These are phyloP conservation scores for Fusarium anthophilum DNA, from an alignment of 2,329 filamentous ascomycete species.

Conservation along the genomic window DNA sequence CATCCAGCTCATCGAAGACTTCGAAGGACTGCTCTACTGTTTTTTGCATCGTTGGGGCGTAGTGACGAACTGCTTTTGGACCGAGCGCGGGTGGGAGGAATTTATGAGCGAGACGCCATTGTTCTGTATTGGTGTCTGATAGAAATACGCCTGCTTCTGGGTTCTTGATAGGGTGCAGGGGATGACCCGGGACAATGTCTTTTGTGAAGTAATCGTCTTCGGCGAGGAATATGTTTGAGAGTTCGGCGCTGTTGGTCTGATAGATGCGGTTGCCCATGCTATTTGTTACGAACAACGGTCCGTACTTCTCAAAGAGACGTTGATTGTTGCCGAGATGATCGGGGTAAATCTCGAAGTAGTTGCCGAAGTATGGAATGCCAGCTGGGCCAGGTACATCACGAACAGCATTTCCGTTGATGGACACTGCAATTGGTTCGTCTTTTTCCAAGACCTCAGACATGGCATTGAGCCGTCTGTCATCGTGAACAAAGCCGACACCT, in stretches of 20 bases:
- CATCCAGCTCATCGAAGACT: constrained; percentile 62
- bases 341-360: constrained; percentile 64
- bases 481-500: constrained; percentile 51
- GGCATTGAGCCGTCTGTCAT: constrained; percentile 39
- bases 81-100: constrained; percentile 67
- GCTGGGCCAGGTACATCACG: constrained; percentile 60
- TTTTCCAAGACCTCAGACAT: constrained; percentile 48
- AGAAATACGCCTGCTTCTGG: constrained; percentile 55
- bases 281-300: constrained; percentile 60
- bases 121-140: constrained; percentile 60
- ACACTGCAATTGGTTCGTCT: constrained; percentile 50
- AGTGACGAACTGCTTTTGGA: constrained; percentile 69
- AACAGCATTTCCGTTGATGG: constrained; percentile 59
- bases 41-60: constrained; percentile 66
- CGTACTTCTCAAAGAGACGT: constrained; percentile 62
- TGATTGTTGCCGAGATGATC: constrained; percentile 67
- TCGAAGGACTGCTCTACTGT: constrained; percentile 60
- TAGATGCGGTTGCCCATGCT: constrained; percentile 61
- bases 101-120: constrained; percentile 65
- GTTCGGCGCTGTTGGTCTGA: constrained; percentile 59
- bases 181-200: constrained; percentile 59
- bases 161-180: constrained; percentile 55
- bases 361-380: constrained; percentile 59
- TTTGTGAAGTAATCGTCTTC: constrained; percentile 65
- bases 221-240: constrained; percentile 56